Percentiles rank a stretch among this genome's conserved stretches.
Evolutionary conservation across 164 flowering plant species (phyloP).

Genomic region (Nelumbo lutea): DNA sequence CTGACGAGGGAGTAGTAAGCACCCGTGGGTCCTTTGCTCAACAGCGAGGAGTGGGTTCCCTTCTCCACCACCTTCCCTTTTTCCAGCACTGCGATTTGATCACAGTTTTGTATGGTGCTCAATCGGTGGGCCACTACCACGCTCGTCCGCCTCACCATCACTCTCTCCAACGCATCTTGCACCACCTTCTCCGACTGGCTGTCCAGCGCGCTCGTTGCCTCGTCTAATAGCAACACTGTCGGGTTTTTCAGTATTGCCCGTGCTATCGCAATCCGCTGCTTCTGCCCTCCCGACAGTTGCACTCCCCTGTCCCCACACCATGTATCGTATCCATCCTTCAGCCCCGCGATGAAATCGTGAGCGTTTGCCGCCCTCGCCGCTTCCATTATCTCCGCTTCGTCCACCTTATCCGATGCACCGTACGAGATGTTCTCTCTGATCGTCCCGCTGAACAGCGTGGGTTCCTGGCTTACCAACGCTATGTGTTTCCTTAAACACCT

Average conservation of each 20-base stretch:
- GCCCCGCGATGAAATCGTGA: conserved; percentile 34
- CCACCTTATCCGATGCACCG: conserved; percentile 22
- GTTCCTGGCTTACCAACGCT: conserved; percentile 44
- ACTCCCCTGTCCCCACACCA: conserved; percentile 43
- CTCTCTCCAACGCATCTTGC: conserved; percentile 15
- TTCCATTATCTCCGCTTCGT: conserved; percentile 28
- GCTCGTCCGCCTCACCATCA: conserved; percentile 37
- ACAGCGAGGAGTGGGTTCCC: conserved; percentile 33
- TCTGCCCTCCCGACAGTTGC: conserved; percentile 47
- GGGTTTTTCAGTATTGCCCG: conserved; percentile 38
- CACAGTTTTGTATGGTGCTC: conserved; percentile 7
- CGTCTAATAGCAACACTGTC: conserved; percentile 30
- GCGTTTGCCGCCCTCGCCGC: conserved; percentile 40
- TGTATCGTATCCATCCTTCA: conserved; percentile 41
- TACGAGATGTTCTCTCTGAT: conserved; percentile 16
- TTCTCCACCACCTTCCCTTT: conserved; percentile 42
- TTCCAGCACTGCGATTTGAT: conserved; percentile 37
- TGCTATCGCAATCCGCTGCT: conserved; percentile 45
- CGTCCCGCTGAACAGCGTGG: conserved; percentile 37
- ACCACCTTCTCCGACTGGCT: conserved; percentile 32
- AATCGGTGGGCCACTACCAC: conserved; percentile 48
- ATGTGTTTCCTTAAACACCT: conserved; percentile 34
- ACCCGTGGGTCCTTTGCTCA: conserved; percentile 34
- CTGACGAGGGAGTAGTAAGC: conserved; percentile 34
- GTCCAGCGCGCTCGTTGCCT: conserved; percentile 45